Evolutionary conservation across 1,139 yeast species (phyloP), one percentile per base, ranked within the genome.

Genomic region (Taphrina populina): DNA sequence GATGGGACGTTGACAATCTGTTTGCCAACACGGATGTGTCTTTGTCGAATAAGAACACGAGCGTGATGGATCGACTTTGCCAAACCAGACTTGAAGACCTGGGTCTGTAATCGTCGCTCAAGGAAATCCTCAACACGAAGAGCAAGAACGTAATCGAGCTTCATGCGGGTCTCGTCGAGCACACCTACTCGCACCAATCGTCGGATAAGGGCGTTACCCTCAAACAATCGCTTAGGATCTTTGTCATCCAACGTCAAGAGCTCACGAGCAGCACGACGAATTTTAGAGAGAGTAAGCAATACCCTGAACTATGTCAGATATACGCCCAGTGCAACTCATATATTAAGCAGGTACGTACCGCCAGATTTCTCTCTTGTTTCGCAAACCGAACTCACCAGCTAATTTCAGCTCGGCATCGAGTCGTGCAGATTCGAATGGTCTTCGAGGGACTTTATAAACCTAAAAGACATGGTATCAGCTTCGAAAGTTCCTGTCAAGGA

Each of bases 211-310:
- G 99, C 99, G 75, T 92, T 92, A 86, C 99, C 99, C 81, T 92
- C 98, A 82, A 92, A 92, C 73, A 92, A 85, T 83, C 99, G 90
- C 87, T 88, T 92, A 82, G 96, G 96, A 79, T 92, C 98, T 84
- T 92, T 92, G 82, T 92, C 98, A 72, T 92, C 98, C 82, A 96
- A 88, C 81, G 98, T 92, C 79, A 92, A 85, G 73, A 92, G 83
- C 75, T 94, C 97, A 85, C 99, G 95, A 74, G 99, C 99, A 76
- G 98, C 98, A 83, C 98, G 88, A 83, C 99, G 92, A 76, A 92
- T 92, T 85, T 92, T 92, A 67, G 99, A 92, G 75, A 92, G 88
- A 81, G 60, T 92, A 96, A 84, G 84, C 88, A 76, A 88, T 90
- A 76, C 90, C 87, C 54, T 49, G 54, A 49, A 49, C 54, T 33